Evolutionary conservation across 2,329 filamentous ascomycete species (phyloP).

Genomic region (Penicillium sp.): DNA sequence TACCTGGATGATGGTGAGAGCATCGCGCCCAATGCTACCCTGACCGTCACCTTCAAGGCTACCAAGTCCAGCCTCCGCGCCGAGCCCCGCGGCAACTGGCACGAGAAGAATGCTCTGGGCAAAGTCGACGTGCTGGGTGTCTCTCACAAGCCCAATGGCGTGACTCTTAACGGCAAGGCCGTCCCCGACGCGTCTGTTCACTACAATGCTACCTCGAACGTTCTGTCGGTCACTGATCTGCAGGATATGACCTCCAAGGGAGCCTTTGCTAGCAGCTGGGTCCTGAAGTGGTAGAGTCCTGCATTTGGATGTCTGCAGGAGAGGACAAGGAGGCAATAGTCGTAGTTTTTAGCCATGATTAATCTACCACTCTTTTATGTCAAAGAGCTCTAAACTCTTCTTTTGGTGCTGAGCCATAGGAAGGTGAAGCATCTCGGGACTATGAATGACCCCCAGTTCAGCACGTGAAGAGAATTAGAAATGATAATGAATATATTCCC

Average conservation of each 20-base stretch:
- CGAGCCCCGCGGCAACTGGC: slow-evolving; percentile 54
- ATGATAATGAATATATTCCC: background rate
- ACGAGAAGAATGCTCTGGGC: slow-evolving; percentile 59
- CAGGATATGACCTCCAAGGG: slow-evolving; percentile 53
- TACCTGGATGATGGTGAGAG: slow-evolving; percentile 78
- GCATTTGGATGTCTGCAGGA: no score
- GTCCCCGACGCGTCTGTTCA: slow-evolving; percentile 49
- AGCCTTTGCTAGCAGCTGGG: slow-evolving; percentile 63
- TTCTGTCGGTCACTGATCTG: slow-evolving; percentile 56
- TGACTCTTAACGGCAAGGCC: slow-evolving; percentile 55
- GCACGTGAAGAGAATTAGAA: background rate
- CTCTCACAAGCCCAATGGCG: slow-evolving; percentile 38
- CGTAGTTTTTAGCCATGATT: background rate
- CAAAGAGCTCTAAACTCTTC: background rate
- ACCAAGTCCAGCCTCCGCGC: slow-evolving; percentile 50
- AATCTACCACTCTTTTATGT: background rate
- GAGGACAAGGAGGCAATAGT: background rate
- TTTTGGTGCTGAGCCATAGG: background rate
- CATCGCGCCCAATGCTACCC: slow-evolving; percentile 57
- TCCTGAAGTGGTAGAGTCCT: slow-evolving; percentile 53
- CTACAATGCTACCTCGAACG: slow-evolving; percentile 52
- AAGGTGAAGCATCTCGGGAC: background rate
- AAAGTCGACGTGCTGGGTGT: slow-evolving; percentile 67
- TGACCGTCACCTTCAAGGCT: slow-evolving; percentile 51
- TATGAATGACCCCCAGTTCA: background rate